Conservation (phyloP, 768 basidiomycete genomes). For the Tylopilus subfusipes region DNA sequence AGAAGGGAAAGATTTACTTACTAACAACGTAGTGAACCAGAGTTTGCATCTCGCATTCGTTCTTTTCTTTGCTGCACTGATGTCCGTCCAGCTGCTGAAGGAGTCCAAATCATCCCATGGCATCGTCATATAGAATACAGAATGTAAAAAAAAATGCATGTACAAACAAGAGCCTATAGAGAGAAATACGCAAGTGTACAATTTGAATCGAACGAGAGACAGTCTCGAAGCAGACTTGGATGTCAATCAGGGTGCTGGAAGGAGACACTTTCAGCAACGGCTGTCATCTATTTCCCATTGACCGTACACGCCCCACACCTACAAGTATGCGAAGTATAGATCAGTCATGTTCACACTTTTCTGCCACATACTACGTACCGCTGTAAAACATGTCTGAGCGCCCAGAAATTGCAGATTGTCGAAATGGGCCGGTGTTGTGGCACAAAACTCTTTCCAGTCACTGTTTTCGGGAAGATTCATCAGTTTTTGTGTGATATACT, state of each 20-base stretch:
- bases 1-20: constrained; percentile 44
- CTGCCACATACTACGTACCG: constrained; percentile 4
- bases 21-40: constrained; percentile 14
- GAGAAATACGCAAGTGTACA: background rate
- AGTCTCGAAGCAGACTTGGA: no score
- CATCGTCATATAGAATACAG: background rate
- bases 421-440: constrained; percentile 31
- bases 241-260: background rate
- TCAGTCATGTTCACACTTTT: background rate
- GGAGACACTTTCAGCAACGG: constrained; percentile 10
- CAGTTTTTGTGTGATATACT: constrained; percentile 29
- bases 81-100: background rate
- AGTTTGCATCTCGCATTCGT: background rate
- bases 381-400: constrained; percentile 14
- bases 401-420: constrained; percentile 21
- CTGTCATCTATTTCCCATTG: constrained; percentile 26
- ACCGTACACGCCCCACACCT: constrained; percentile 24
- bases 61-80: background rate
- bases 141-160: background rate
- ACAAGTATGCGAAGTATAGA: background rate
- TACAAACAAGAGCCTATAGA: background rate
- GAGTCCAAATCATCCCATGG: background rate
- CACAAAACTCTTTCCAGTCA: constrained; percentile 36
- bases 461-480: constrained; percentile 21
- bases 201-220: background rate